Base-by-base conservation (phyloP, 176 grass and related monocot genomes). In the Oryza brachyantha region DNA sequence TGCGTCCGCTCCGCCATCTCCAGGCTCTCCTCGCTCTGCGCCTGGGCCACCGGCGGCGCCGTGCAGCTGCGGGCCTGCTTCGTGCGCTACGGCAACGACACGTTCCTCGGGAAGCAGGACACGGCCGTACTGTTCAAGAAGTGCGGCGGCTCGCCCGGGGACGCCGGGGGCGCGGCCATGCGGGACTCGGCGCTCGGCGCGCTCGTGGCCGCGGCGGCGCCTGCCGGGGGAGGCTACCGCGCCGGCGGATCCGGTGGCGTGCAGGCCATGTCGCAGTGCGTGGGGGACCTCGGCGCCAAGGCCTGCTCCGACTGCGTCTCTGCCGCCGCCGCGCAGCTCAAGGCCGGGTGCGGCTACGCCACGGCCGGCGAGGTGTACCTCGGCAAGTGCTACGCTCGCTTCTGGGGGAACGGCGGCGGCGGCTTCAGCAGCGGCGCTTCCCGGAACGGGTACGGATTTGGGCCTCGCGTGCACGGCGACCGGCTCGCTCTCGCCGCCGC, bases 181-280 rank as follows among this genome's bases (percentile, higher is more conserved):
- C 76, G 91, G 29, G 94, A 93, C 73, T 81, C 94, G 8, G 94
- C 91, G 2, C 85, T 97, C 39, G 94, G 86, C 24, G 82, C 74
- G 54, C 81, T 93, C 21, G 84, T 93, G 12, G 45, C 75, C 3
- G 22, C 70, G 2, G 68, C 81, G 8, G 94, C 75, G 9, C 69
- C 86, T 3, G 70, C 62, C 5, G 91, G 91, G 0, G 94, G 86
- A 13, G 78, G 77, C 1, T 97, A 82, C 81, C 89, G 94, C 9
- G 83, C 90, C 1, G 94, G 94, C 0, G 89, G 86, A 0, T 86
- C 89, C 0, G 89, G 91, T 0, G 84, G 61, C 59, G 91, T 97
- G 38, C 94, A 93, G 91, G 94, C 94, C 55, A 86, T 93, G 86
- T 93, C 91, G 11, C 94, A 97, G 91, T 97, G 94, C 76, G 94